A percentile compares a stretch with the other conserved stretches of the same genome.
These are phyloP conservation scores for Mycena galopus DNA, from an alignment of 768 basidiomycete genomes.

Conservation along the genomic window DNA sequence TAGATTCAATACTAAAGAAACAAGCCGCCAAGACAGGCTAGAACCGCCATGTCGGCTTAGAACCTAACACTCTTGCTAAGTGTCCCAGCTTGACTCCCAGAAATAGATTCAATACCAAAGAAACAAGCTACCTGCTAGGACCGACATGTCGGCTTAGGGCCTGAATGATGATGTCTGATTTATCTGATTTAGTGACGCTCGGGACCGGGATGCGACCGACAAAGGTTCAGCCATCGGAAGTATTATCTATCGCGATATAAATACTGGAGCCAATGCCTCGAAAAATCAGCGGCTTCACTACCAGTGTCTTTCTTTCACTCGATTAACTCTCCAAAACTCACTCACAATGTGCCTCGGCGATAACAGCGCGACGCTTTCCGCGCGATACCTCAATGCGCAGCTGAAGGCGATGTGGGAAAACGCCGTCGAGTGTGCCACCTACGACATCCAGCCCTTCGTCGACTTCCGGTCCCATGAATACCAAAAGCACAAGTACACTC, in stretches of 20 bases:
- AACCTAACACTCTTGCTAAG: too few relatives aligned
- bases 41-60: too few relatives aligned
- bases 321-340: not conserved
- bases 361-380: slow-evolving; percentile 16
- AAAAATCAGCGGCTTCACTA: not conserved
- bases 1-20: too few relatives aligned
- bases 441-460: slow-evolving; percentile 1
- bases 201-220: not conserved
- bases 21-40: too few relatives aligned
- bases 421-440: slow-evolving; percentile 18
- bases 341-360: slow-evolving; percentile 19
- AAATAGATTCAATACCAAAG: too few relatives aligned
- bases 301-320: not conserved
- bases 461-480: not conserved
- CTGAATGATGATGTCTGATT: not conserved
- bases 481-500: slow-evolving; percentile 19
- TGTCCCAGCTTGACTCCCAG: too few relatives aligned
- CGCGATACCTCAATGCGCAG: slow-evolving; percentile 26
- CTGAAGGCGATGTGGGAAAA: slow-evolving; percentile 22
- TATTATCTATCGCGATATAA: not conserved
- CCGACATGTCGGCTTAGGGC: not conserved
- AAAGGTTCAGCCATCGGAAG: not conserved
- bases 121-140: too few relatives aligned
- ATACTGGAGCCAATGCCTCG: not conserved
- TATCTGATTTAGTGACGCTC: not conserved